phyloP scores from a whole-genome alignment of 805 yeast genomes.

The Lipomyces yamadae region DNA sequence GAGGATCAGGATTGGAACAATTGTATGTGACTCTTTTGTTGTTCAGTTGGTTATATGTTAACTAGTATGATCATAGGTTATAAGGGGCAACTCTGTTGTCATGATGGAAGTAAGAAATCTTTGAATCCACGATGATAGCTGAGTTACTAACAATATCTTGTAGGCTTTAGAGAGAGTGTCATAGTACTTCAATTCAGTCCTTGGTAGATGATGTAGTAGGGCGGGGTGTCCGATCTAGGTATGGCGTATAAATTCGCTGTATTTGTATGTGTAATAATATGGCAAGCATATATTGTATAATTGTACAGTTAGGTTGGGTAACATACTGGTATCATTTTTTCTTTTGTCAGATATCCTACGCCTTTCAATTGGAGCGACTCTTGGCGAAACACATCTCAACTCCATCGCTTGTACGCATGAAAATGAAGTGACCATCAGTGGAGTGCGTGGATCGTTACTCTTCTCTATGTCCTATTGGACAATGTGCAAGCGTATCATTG shows the following conservation, averaged over 20 bases:
- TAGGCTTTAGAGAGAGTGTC: slow-evolving; percentile 30
- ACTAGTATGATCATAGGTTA: slow-evolving; percentile 44
- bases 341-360: not conserved
- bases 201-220: not conserved
- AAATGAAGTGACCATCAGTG: too few species aligned
- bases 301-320: not conserved
- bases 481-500: too few species aligned
- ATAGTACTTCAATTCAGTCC: not conserved
- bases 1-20: slow-evolving; percentile 64
- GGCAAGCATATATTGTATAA: not conserved
- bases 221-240: not conserved
- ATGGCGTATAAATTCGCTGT: not conserved
- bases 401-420: too few species aligned
- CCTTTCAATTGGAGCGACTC: too few species aligned
- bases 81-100: slow-evolving; percentile 79
- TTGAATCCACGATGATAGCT: not conserved
- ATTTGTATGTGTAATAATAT: not conserved
- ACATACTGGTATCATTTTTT: not conserved
- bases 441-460: too few species aligned
- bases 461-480: too few species aligned
- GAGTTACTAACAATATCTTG: not conserved
- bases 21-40: slow-evolving; percentile 46
- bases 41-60: slow-evolving; percentile 20
- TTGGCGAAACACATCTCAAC: too few species aligned
- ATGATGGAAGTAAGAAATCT: slow-evolving; percentile 58